Conservation (phyloP, 2,329 filamentous ascomycete genomes). For the Claviceps africana region DNA sequence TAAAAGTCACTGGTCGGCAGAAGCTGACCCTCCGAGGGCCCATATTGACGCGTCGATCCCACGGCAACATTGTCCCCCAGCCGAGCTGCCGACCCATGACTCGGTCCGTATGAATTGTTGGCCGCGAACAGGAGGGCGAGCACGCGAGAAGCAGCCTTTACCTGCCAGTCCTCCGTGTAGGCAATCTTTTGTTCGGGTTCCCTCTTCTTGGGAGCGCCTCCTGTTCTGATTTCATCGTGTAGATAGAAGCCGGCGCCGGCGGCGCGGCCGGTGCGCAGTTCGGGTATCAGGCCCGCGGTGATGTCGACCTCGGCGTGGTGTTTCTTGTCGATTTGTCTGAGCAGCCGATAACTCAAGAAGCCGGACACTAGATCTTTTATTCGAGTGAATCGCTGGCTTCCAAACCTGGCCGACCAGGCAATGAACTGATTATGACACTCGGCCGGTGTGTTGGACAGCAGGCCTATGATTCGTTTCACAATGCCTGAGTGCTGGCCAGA, state of each 20-base stretch:
- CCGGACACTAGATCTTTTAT: conserved; percentile 64
- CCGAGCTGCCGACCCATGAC: conserved; percentile 17
- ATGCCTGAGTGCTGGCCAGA: conserved; percentile 66
- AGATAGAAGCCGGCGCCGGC: conserved; percentile 43
- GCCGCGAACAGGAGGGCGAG: conserved; percentile 72
- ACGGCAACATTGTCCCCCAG: conserved; percentile 8
- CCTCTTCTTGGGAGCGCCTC: conserved; percentile 35
- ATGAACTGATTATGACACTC: conserved; percentile 66
- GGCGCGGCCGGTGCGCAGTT: conserved; percentile 50
- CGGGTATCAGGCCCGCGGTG: conserved; percentile 57
- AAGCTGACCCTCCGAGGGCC: conserved; percentile 42
- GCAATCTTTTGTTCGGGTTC: conserved; percentile 41
- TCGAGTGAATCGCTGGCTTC: conserved; percentile 51
- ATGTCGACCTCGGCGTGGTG: conserved; percentile 45
- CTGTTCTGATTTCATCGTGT: conserved; percentile 58
- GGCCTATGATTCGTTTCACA: conserved; percentile 69
- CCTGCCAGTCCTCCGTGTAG: conserved; percentile 81
- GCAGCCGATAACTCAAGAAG: conserved; percentile 70
- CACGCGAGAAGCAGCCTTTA: conserved; percentile 65
- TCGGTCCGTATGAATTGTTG: conserved; percentile 44
- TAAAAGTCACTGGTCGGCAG: conserved; percentile 78
- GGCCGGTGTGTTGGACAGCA: conserved; percentile 61
- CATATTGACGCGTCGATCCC: conserved; percentile 11
- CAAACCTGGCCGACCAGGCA: conserved; percentile 62
- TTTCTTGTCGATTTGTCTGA: conserved; percentile 55